These are phyloP conservation scores for Phytophthora melonis DNA, from an alignment of 352 stramenopile genomes.

Conservation along the genomic window DNA sequence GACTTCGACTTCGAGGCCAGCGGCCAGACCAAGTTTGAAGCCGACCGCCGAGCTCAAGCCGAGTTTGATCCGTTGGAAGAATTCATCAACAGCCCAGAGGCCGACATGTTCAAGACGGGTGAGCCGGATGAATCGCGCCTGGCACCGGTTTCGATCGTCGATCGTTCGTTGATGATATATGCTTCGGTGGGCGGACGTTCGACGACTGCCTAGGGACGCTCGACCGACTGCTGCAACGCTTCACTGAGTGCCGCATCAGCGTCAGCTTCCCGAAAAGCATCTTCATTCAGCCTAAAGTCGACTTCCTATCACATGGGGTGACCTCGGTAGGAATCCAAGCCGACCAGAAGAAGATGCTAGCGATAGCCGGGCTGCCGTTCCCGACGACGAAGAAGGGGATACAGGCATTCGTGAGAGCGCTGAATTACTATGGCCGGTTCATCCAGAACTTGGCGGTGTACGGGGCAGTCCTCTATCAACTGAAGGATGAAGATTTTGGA, in stretches of 20 bases:
- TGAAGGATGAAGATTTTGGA: neutral
- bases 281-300: neutral
- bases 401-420: neutral
- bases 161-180: slow-evolving; percentile 14
- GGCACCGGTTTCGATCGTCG: neutral
- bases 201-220: neutral
- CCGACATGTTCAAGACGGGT: neutral
- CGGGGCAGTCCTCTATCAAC: neutral
- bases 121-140: neutral
- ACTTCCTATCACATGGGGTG: no score
- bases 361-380: neutral
- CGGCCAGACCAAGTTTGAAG: no score
- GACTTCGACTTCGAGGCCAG: no score
- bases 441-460: neutral
- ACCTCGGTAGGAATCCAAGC: no score
- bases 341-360: neutral
- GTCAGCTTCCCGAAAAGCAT: neutral
- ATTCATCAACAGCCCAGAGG: neutral
- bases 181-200: slow-evolving; percentile 3
- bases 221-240: neutral
- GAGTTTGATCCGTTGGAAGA: no score
- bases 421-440: neutral
- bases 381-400: neutral
- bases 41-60: no score
- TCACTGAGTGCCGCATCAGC: neutral